These are phyloP conservation scores for Hypoxylon sp. DNA, from an alignment of 2,329 filamentous ascomycete species.

Conservation along the genomic window DNA sequence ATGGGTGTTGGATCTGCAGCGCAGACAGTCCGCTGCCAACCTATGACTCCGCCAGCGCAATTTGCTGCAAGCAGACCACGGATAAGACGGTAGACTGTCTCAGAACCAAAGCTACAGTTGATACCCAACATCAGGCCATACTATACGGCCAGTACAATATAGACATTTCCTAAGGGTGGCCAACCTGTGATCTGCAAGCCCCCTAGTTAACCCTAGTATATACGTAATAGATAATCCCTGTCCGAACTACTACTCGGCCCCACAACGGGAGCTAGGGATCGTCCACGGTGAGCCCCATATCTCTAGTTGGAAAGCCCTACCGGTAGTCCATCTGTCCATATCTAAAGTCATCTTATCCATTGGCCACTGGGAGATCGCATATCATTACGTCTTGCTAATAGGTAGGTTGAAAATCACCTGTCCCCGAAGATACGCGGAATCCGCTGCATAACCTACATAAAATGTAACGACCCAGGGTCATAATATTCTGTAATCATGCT, in stretches of 20 bases:
- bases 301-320: constrained; percentile 1
- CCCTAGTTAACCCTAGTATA: background rate
- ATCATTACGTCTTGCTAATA: background rate
- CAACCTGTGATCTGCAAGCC: background rate
- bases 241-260: background rate
- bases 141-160: background rate
- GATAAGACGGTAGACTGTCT: background rate
- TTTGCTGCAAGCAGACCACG: background rate
- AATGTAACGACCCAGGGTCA: constrained; percentile 6
- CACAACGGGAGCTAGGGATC: constrained; percentile 19
- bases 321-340: constrained; percentile 17
- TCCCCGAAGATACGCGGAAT: constrained; percentile 3
- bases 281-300: background rate
- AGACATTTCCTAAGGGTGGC: background rate
- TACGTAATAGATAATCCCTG: constrained; percentile 11
- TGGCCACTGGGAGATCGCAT: constrained; percentile 16
- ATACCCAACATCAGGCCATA: background rate
- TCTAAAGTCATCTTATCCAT: constrained; percentile 7
- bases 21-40: background rate
- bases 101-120: background rate
- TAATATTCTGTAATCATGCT: background rate
- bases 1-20: constrained; percentile 2
- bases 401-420: constrained; percentile 17
- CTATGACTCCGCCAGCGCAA: background rate
- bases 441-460: constrained; percentile 1